These are phyloP conservation scores for Lagenaria siceraria DNA, from an alignment of 306 rosid genomes.

Conservation along the genomic window DNA sequence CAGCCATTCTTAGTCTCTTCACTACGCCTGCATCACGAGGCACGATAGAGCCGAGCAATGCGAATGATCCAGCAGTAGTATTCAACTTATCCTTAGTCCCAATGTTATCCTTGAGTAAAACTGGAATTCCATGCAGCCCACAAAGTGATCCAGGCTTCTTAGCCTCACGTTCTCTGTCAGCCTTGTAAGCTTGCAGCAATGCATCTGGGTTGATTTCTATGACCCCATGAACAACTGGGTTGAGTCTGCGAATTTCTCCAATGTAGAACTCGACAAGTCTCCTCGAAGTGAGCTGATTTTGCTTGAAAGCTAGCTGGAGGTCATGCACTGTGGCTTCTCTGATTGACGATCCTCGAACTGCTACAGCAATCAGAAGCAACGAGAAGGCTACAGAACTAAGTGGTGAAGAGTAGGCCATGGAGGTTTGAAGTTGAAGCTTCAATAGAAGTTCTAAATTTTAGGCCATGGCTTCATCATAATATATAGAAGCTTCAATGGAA, in stretches of 20 bases:
- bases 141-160: neutral
- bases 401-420: constrained; percentile 16
- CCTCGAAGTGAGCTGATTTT: constrained; percentile 25
- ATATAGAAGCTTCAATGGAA: neutral
- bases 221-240: constrained; percentile 25
- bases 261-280: constrained; percentile 30
- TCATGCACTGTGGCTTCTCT: constrained; percentile 36
- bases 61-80: constrained; percentile 43
- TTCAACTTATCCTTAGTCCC: constrained; percentile 53
- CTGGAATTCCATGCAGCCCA: constrained; percentile 44
- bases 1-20: constrained; percentile 27
- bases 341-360: constrained; percentile 1
- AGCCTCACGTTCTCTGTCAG: constrained; percentile 27
- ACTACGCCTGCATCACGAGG: constrained; percentile 43
- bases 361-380: constrained; percentile 9
- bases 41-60: constrained; percentile 33
- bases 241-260: constrained; percentile 23
- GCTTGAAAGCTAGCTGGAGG: constrained; percentile 33
- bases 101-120: constrained; percentile 48
- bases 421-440: neutral
- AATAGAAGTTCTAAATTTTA: neutral
- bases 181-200: constrained; percentile 27
- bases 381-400: neutral
- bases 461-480: neutral
- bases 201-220: constrained; percentile 50